These are phyloP conservation scores for Trypanosoma grayi DNA, from an alignment of 208 protist genomes.

Conservation along the genomic window DNA sequence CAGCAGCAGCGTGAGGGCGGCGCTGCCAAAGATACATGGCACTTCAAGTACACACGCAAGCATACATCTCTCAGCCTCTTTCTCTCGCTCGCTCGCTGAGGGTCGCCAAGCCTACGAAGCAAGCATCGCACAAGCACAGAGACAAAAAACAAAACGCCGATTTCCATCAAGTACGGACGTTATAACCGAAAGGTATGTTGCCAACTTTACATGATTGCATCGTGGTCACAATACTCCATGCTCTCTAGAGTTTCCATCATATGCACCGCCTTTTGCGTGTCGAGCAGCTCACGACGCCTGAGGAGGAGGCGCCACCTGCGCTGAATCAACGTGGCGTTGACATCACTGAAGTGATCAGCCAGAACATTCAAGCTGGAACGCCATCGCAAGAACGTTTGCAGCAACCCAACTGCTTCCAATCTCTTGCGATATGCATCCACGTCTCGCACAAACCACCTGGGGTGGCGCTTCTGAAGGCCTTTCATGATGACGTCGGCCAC, in stretches of 20 bases:
- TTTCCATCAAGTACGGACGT: too few relatives aligned
- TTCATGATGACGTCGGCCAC: conserved; percentile 13
- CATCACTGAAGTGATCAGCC: conserved; percentile 29
- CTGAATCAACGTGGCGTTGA: conserved; percentile 43
- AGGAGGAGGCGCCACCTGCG: conserved; percentile 22
- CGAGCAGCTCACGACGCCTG: not conserved
- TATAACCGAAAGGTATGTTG: too few relatives aligned
- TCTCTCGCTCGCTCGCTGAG: too few relatives aligned
- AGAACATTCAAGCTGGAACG: conserved; percentile 27
- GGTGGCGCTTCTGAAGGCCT: conserved; percentile 31
- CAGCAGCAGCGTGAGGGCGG: too few relatives aligned
- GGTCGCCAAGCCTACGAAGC: too few relatives aligned
- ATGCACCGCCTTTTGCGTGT: not conserved
- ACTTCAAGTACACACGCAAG: too few relatives aligned
- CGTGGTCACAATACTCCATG: not conserved
- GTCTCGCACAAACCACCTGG: conserved; percentile 34
- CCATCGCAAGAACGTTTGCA: conserved; percentile 35
- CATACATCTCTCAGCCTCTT: too few relatives aligned
- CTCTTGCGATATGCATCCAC: conserved; percentile 14
- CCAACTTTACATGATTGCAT: not conserved
- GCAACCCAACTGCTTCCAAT: conserved; percentile 20
- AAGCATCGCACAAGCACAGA: too few relatives aligned
- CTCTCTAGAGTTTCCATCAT: not conserved
- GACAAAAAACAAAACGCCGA: too few relatives aligned
- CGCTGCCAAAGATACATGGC: too few relatives aligned